Base-by-base conservation (phyloP, 202 grass and related monocot genomes). In the Eragrostis tef region DNA sequence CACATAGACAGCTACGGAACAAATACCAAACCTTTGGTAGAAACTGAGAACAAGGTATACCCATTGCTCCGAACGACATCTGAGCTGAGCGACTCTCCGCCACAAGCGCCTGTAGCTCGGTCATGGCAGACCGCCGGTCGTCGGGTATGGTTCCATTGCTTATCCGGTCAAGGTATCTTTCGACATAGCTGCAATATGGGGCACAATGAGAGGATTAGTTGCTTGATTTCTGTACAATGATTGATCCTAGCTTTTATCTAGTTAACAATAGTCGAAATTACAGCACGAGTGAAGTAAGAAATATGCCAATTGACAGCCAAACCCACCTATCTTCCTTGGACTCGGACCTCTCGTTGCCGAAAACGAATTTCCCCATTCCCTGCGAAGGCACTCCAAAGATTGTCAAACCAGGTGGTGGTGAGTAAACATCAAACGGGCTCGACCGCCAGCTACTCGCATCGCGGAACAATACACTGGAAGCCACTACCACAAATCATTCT, bases 351-450 rank as follows among this genome's bases (percentile, higher is more conserved):
- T 96, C 96, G 19, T 89, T 99, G 29, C 96, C 93, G 62, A 99
- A 99, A 73, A 95, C 92, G 80, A 99, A 95, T 57, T 93, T 93
- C 41, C 96, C 96, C 61, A 99, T 91, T 54, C 96, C 92, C 92
- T 99, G 83, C 46, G 44, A 54, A 36, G 17, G 14, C 59, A 62
- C 67, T 10, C 53, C 49, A 9, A 57, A 42, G 7, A 64, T 39
- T 39, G 34, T 39, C 7, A 27, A 54, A 57, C 49, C 34, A 5
- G 4, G 34, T 5, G 34, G 34, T 39, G 13, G 10, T 68, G 8
- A 66, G 17, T 4, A 73, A 78, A 58, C 29, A 68, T 86, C 50
- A 67, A n/a, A 54, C 21, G n/a, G 19, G 48, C 27, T 70, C 57
- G 5, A 26, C 21, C 2, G 5, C 0, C 3, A 7, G 1, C 64